Evolutionary conservation across 129 eudicot species (phyloP).

Genomic region (Chrysanthemum seticuspe): DNA sequence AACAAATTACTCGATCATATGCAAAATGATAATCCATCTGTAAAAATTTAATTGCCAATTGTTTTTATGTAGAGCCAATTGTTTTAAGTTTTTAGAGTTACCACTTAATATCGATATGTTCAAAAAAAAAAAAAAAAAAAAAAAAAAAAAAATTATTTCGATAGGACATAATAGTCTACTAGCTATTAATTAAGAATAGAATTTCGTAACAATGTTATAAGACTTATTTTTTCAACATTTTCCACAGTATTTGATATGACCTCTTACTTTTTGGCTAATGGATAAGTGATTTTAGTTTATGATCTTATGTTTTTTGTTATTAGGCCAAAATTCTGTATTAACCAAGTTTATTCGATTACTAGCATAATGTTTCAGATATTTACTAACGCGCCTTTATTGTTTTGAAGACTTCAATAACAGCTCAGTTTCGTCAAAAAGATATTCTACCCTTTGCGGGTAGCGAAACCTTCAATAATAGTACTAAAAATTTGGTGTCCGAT

Average conservation of each 20-base stretch:
- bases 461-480: not conserved
- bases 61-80: no score
- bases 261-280: not conserved
- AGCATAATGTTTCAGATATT: not conserved
- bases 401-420: constrained; percentile 25
- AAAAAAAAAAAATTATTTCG: no score
- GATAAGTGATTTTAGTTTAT: not conserved
- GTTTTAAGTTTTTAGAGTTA: not conserved
- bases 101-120: not conserved
- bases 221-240: not conserved
- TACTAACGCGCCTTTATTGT: constrained; percentile 13
- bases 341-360: not conserved
- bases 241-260: not conserved
- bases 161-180: no score
- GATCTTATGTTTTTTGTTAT: not conserved
- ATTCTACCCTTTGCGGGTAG: constrained; percentile 3
- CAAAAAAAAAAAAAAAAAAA: no score
- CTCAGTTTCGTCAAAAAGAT: constrained; percentile 27
- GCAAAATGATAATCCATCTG: no score
- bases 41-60: no score
- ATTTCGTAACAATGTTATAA: not conserved
- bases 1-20: no score
- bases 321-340: not conserved
- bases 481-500: not conserved
- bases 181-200: no score